phyloP scores from a whole-genome alignment of 2,329 filamentous ascomycete species.

The Pseudogymnoascus sp. region DNA sequence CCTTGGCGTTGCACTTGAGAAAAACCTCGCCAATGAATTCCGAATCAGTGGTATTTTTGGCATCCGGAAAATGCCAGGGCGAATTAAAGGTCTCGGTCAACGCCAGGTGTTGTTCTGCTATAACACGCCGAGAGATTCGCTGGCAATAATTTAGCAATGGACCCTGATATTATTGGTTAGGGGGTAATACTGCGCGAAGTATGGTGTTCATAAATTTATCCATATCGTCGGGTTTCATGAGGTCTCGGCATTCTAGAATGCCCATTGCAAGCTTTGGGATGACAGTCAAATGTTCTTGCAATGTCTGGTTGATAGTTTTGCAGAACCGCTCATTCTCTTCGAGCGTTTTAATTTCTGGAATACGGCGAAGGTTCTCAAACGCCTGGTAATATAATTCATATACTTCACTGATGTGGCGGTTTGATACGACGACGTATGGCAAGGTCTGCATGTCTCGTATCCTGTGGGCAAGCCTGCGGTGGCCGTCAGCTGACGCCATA shows the following conservation, averaged over 20 bases:
- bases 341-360: conserved; percentile 74
- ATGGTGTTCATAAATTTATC: conserved; percentile 95
- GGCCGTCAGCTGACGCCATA: background rate
- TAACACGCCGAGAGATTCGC: conserved; percentile 91
- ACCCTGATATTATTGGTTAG: background rate
- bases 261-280: conserved; percentile 94
- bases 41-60: conserved; percentile 49
- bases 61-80: conserved; percentile 79
- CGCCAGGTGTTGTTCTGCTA: conserved; percentile 93
- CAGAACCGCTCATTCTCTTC: conserved; percentile 89
- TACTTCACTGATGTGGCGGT: conserved; percentile 84
- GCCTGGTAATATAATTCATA: conserved; percentile 96
- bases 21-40: conserved; percentile 97
- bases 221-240: conserved; percentile 73
- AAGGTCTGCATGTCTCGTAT: conserved; percentile 95
- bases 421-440: conserved; percentile 93
- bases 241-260: conserved; percentile 77
- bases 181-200: conserved; percentile 64
- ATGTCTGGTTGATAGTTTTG: conserved; percentile 66
- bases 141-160: conserved; percentile 30
- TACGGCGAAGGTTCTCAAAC: conserved; percentile 82
- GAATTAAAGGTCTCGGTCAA: conserved; percentile 91
- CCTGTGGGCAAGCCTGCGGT: conserved; percentile 72
- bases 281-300: conserved; percentile 83
- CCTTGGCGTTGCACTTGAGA: conserved; percentile 81